A percentile compares a stretch with the other conserved stretches of the same genome.
These are phyloP conservation scores for Serendipita sp. DNA, from an alignment of 1,284 basidiomycete species.

Conservation along the genomic window DNA sequence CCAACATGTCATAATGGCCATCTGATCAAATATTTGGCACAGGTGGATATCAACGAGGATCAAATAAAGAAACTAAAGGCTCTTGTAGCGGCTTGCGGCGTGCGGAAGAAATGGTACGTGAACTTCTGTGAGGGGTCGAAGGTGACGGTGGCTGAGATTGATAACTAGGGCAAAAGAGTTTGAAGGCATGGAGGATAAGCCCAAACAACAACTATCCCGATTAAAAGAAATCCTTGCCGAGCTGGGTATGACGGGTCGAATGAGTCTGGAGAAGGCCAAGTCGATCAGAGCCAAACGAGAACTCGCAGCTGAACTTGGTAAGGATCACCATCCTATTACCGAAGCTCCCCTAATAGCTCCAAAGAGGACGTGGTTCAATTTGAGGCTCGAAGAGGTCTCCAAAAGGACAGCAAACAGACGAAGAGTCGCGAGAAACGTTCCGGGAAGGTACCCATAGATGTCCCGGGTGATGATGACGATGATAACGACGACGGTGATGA, in stretches of 20 bases:
- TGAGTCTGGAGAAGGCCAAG: slow-evolving; percentile 66
- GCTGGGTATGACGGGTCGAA: slow-evolving; percentile 68
- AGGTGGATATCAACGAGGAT: slow-evolving; percentile 37
- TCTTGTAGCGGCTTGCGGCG: slow-evolving; percentile 63
- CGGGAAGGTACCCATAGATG: background rate
- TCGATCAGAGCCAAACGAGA: slow-evolving; percentile 56
- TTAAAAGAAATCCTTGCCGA: slow-evolving; percentile 50
- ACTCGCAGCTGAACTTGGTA: slow-evolving; percentile 65
- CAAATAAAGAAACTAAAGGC: slow-evolving; percentile 49
- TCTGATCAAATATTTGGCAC: background rate
- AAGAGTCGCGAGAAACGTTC: slow-evolving; percentile 9
- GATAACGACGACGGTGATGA: slow-evolving; percentile 8
- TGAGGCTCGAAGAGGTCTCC: slow-evolving; percentile 22
- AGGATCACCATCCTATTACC: slow-evolving; percentile 14
- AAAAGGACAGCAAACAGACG: slow-evolving; percentile 8
- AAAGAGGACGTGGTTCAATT: slow-evolving; percentile 27
- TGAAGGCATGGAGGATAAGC: slow-evolving; percentile 34
- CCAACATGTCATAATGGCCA: too few species aligned
- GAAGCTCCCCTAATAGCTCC: background rate
- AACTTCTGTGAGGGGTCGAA: background rate
- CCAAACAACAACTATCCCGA: slow-evolving; percentile 50
- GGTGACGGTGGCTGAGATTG: background rate
- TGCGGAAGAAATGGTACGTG: slow-evolving; percentile 61
- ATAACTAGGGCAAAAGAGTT: slow-evolving; percentile 43
- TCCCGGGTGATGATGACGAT: slow-evolving; percentile 9